Base-by-base conservation (phyloP, 1,139 yeast genomes). In the Fermentozyma sake region DNA sequence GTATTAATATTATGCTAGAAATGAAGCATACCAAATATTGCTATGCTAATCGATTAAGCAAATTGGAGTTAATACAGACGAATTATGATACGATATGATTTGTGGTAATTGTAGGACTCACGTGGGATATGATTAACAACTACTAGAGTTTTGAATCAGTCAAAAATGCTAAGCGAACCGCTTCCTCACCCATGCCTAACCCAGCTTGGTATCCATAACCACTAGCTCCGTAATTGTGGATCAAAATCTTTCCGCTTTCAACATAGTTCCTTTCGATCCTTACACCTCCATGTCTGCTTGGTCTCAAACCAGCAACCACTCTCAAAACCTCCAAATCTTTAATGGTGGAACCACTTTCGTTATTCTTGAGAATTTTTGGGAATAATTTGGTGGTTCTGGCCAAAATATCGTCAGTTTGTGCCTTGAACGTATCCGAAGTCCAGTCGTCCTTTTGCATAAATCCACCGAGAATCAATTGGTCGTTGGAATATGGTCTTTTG, bases 161-260 rank as follows among this genome's bases (percentile, higher is more conserved):
- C 12, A 9, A 8, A 14, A 35, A 26, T 1, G 36, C 39, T n/a
- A 35, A 23, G 6, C 32, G 19, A 3, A 35, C 39, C 2, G 36
- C 37, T 18, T 35, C 35, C 18, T 33, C 16, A 7, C 77, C 72
- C 80, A 79, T 78, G 1, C 83, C 86, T 14, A 69, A 61, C 0
- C 86, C 86, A 4, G 82, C 70, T 52, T 79, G 89, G 53, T 74
- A 81, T 2, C 93, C 93, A 32, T 79, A 74, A 0, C 93, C 93
- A 22, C 78, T 68, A 6, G 87, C 85, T 16, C 93, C 93, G 45
- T 79, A 79, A 50, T 79, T 78, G 46, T 80, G 87, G 10, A 80
- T 35, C 12, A 76, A 39, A 1, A 58, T 33, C 18, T 40, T 45
- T 2, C 49, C 55, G 26, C 61, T 58, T 9, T 44, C 57, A 9